Conservation (phyloP, 495 filamentous ascomycete species). For the Jackrogersella multiformis region DNA sequence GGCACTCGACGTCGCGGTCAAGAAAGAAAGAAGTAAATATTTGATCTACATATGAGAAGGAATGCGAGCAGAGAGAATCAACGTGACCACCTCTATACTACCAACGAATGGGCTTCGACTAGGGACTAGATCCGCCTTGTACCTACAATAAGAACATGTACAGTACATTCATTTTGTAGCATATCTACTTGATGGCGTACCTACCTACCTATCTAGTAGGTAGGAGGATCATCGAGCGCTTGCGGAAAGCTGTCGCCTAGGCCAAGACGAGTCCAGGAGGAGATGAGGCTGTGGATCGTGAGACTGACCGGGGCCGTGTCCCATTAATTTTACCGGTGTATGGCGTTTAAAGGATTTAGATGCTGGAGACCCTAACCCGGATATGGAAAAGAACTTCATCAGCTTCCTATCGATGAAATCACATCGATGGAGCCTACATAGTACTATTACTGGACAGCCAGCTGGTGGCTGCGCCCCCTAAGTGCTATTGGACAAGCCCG, state of each 20-base stretch:
- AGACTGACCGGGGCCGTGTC: constrained; percentile 19
- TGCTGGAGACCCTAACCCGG: constrained; percentile 23
- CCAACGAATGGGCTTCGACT: constrained; percentile 14
- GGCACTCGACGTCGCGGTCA: constrained; percentile 25
- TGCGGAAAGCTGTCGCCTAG: constrained; percentile 22
- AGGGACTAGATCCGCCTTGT: constrained; percentile 24
- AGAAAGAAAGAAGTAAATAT: constrained; percentile 21
- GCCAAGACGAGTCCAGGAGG: constrained; percentile 20
- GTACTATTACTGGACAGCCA: constrained; percentile 2
- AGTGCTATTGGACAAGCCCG: not conserved
- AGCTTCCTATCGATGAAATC: constrained; percentile 26
- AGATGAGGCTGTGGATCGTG: constrained; percentile 38
- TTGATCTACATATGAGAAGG: constrained; percentile 27
- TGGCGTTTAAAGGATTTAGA: constrained; percentile 30
- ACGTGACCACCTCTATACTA: constrained; percentile 29
- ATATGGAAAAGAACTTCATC: constrained; percentile 33
- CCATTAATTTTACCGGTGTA: constrained; percentile 1
- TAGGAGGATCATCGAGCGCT: constrained; percentile 26
- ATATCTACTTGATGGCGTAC: constrained; percentile 7
- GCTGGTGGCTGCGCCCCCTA: constrained; percentile 13
- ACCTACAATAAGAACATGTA: constrained; percentile 13
- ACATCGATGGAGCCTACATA: not conserved
- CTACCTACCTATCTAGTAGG: too few relatives aligned
- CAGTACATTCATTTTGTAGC: constrained; percentile 23
- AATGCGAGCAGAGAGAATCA: constrained; percentile 22